Percentiles rank a stretch among this genome's conserved stretches.
These are phyloP conservation scores for Imleria badia DNA, from an alignment of 768 basidiomycete species.

Conservation along the genomic window DNA sequence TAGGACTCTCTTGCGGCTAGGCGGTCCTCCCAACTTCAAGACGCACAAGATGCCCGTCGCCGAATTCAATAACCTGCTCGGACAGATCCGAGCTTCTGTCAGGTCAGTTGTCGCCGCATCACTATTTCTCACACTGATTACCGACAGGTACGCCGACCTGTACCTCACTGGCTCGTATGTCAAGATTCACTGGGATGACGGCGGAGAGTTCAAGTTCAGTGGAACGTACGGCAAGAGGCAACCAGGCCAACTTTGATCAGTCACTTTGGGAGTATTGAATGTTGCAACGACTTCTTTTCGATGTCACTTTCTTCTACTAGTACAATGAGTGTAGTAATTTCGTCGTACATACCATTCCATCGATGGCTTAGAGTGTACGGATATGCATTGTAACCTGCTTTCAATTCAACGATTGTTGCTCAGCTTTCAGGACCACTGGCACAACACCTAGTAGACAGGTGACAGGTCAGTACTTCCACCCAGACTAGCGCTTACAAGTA, in stretches of 20 bases:
- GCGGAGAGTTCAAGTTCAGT: conserved; percentile 59
- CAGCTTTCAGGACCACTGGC: conserved; percentile 22
- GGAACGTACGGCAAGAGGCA: conserved; percentile 42
- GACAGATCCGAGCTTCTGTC: conserved; percentile 33
- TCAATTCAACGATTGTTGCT: conserved; percentile 11
- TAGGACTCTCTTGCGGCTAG: conserved; percentile 42
- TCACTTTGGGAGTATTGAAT: neutral
- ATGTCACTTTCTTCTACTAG: neutral
- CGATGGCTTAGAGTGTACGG: neutral
- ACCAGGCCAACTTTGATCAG: neutral
- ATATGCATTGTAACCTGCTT: neutral
- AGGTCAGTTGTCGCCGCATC: conserved; percentile 32
- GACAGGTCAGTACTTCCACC: neutral
- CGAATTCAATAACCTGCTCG: conserved; percentile 37
- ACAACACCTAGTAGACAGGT: conserved; percentile 30
- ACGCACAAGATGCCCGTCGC: conserved; percentile 42
- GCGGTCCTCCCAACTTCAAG: conserved; percentile 49
- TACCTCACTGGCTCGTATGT: conserved; percentile 41
- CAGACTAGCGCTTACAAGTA: neutral
- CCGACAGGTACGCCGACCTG: conserved; percentile 39
- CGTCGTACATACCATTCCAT: neutral
- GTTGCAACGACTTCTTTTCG: neutral
- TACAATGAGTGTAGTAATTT: neutral
- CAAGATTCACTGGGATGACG: conserved; percentile 45
- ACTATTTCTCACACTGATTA: neutral